Conservation (phyloP, 371 early-diverging fungal species). For the Lichtheimia ramosa region DNA sequence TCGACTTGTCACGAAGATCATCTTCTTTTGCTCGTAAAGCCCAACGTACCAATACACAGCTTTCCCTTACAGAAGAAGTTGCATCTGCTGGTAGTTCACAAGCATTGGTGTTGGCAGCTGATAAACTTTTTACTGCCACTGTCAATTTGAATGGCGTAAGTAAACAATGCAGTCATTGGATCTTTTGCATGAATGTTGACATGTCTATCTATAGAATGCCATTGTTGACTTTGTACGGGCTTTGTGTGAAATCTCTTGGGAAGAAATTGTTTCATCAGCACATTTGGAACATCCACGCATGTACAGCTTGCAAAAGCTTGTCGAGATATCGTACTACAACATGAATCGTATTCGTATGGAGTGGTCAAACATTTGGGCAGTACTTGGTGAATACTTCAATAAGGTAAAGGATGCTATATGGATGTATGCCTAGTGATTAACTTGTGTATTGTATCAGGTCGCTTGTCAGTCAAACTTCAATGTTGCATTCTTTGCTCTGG, state of each 20-base stretch:
- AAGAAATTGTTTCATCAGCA: conserved; percentile 79
- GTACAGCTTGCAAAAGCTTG: conserved; percentile 90
- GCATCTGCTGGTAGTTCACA: conserved; percentile 62
- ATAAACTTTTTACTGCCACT: conserved; percentile 77
- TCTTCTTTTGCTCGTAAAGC: conserved; percentile 20
- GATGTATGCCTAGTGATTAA: background rate
- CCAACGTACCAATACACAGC: conserved; percentile 32
- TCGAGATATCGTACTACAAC: conserved; percentile 95
- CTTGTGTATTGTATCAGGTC: conserved; percentile 38
- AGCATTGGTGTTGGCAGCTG: conserved; percentile 74
- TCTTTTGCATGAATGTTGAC: background rate
- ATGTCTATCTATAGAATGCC: conserved; percentile 39
- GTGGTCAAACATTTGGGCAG: conserved; percentile 95
- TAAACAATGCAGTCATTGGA: background rate
- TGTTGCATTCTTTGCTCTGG: conserved; percentile 89
- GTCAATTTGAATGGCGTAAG: conserved; percentile 52
- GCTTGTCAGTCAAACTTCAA: conserved; percentile 86
- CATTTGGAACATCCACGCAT: conserved; percentile 68
- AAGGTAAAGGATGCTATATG: conserved; percentile 31
- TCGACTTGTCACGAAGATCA: conserved; percentile 37
- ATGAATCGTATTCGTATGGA: conserved; percentile 96
- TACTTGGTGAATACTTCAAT: conserved; percentile 90
- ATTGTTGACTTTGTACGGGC: conserved; percentile 91
- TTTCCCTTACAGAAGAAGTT: conserved; percentile 51
- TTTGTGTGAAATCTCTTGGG: conserved; percentile 85